Percentiles rank a stretch among this genome's conserved stretches.
These are phyloP conservation scores for Penicillium canescens DNA, from an alignment of 495 filamentous ascomycete genomes.

Conservation along the genomic window DNA sequence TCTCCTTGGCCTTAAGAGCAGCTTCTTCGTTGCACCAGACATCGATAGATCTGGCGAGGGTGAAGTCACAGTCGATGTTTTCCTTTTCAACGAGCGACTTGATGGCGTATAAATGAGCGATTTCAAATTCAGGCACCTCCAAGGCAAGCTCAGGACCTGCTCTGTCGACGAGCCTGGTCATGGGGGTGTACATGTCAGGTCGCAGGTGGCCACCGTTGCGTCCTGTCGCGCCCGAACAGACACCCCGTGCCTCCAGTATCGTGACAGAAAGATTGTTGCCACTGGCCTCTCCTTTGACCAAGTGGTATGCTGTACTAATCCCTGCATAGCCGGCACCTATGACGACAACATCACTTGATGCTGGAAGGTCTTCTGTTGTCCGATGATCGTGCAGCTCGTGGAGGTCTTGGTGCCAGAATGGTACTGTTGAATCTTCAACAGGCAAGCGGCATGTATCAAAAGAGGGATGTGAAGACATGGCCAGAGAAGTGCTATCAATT, in stretches of 20 bases:
- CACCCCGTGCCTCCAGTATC: conserved; percentile 38
- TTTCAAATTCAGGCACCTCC: conserved; percentile 33
- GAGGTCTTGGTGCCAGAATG: conserved; percentile 65
- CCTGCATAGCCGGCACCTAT: conserved; percentile 74
- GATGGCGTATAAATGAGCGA: conserved; percentile 29
- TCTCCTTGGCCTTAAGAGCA: conserved; percentile 26
- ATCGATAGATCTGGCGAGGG: conserved; percentile 36
- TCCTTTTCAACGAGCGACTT: conserved; percentile 35
- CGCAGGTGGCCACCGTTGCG: conserved; percentile 39
- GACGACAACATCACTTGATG: conserved; percentile 59
- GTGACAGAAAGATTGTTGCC: conserved; percentile 21
- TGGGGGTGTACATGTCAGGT: conserved; percentile 34
- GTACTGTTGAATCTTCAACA: conserved; percentile 52
- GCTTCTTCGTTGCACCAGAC: conserved; percentile 33
- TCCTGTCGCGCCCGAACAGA: conserved; percentile 42
- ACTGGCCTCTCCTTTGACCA: conserved; percentile 37
- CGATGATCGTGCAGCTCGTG: conserved; percentile 54
- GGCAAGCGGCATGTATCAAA: conserved; percentile 30
- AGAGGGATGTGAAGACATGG: too few species aligned
- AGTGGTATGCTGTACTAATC: conserved; percentile 58
- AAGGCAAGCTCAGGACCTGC: conserved; percentile 17
- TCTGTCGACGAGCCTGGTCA: conserved; percentile 28
- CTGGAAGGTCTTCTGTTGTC: conserved; percentile 46
- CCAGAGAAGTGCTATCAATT: too few species aligned
- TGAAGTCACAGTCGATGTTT: conserved; percentile 43